These are phyloP conservation scores for Coemansia brasiliensis DNA, from an alignment of 192 early-diverging fungal species.

Conservation along the genomic window DNA sequence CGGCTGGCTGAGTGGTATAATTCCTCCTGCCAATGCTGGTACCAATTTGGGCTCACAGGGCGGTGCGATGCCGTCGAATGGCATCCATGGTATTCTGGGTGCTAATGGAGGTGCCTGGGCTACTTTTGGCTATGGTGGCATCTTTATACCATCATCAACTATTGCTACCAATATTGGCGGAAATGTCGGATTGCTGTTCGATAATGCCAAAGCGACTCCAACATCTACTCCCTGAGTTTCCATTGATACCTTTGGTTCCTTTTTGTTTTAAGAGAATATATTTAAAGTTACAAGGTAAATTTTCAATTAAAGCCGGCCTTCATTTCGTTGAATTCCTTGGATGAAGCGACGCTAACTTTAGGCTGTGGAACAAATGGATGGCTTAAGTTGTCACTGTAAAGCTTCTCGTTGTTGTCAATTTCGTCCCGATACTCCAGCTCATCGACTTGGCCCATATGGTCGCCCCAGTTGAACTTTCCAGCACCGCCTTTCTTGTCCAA, in stretches of 20 bases:
- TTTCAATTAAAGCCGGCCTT: background rate
- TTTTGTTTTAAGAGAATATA: background rate
- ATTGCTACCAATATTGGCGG: constrained; percentile 23
- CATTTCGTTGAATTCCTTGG: background rate
- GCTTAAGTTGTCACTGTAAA: background rate
- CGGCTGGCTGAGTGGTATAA: constrained; percentile 16
- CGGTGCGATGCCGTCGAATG: constrained; percentile 10
- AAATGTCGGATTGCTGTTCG: constrained; percentile 16
- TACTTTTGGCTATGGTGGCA: constrained; percentile 21
- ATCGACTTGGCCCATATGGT: background rate
- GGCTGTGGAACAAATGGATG: background rate
- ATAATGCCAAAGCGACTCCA: constrained; percentile 18
- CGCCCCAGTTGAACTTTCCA: constrained; percentile 8
- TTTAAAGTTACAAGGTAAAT: constrained; percentile 1
- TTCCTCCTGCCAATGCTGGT: constrained; percentile 21
- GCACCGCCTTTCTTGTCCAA: constrained; percentile 6
- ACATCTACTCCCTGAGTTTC: background rate
- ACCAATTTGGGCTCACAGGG: constrained; percentile 7
- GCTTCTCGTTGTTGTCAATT: background rate
- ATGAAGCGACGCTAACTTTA: background rate
- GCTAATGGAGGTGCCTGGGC: constrained; percentile 29
- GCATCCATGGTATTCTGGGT: constrained; percentile 23
- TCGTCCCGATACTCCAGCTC: background rate
- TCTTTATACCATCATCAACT: constrained; percentile 28
- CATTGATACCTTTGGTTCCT: background rate